phyloP scores from a whole-genome alignment of 2,329 filamentous ascomycete species.

The Colletotrichum godetiae region DNA sequence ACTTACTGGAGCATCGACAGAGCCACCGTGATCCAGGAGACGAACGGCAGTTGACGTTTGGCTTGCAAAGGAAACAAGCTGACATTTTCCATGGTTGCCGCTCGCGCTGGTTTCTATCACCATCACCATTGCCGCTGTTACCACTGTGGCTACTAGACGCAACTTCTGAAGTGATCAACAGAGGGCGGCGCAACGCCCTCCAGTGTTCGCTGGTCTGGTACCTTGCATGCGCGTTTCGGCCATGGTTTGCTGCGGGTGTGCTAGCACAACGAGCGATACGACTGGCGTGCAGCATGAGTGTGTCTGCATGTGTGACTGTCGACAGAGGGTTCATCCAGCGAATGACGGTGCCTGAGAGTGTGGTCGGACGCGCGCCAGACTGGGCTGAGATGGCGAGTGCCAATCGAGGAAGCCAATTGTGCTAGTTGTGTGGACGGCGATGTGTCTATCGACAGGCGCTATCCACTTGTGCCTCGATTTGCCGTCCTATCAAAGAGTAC shows the following conservation, averaged over 20 bases:
- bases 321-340: conserved; percentile 27
- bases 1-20: neutral
- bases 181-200: conserved; percentile 18
- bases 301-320: conserved; percentile 33
- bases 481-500: conserved; percentile 31
- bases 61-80: conserved; percentile 12
- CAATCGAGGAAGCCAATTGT: conserved; percentile 34
- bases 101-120: conserved; percentile 9
- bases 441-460: conserved; percentile 26
- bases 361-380: conserved; percentile 32
- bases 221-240: conserved; percentile 31
- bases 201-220: conserved; percentile 24
- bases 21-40: conserved; percentile 20
- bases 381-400: conserved; percentile 25
- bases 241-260: conserved; percentile 13
- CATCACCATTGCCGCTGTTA: conserved; percentile 25
- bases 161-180: conserved; percentile 18
- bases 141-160: conserved; percentile 9
- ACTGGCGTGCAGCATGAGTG: conserved; percentile 33
- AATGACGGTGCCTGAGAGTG: conserved; percentile 27
- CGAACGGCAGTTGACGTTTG: conserved; percentile 25
- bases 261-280: conserved; percentile 30
- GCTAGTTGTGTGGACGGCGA: conserved; percentile 35
- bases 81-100: conserved; percentile 11
- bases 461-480: conserved; percentile 20